Evolutionary conservation across 139 green algal genomes (phyloP).

Genomic region (Nannochloris sp.): DNA sequence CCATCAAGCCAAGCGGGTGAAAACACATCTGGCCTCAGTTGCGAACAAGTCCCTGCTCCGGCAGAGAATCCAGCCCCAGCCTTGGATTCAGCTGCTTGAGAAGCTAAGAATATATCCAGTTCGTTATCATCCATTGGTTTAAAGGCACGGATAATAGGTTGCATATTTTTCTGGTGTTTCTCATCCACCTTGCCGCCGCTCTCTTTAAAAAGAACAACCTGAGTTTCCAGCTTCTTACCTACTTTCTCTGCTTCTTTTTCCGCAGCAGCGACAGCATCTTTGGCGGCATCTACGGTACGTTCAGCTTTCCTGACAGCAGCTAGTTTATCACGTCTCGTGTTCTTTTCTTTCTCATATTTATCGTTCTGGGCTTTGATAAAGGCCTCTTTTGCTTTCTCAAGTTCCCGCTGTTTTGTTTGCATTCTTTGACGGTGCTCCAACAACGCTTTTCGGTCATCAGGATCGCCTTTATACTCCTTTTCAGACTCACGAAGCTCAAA

Average conservation of each 20-base stretch:
- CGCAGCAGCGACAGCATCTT: not conserved
- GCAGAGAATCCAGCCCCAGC: no score
- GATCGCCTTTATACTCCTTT: constrained; percentile 25
- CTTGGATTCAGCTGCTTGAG: no score
- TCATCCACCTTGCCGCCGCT: constrained; percentile 3
- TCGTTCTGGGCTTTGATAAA: constrained; percentile 13
- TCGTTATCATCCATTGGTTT: no score
- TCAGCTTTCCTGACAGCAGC: not conserved
- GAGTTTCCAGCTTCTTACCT: constrained; percentile 12
- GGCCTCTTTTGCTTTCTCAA: constrained; percentile 16
- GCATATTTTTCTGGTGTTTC: constrained; percentile 2
- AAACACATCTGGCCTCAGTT: constrained; percentile 15
- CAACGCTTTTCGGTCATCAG: constrained; percentile 40
- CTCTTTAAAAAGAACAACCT: constrained; percentile 8
- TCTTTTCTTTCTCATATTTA: not conserved
- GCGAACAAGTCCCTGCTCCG: no score
- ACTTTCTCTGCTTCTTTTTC: constrained; percentile 3
- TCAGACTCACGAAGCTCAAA: constrained; percentile 32
- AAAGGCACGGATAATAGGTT: not conserved
- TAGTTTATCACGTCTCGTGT: not conserved
- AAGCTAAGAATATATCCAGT: no score
- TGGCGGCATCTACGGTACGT: not conserved
- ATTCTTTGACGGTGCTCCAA: constrained; percentile 34
- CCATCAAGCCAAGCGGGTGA: constrained; percentile 7
- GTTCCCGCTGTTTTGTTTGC: constrained; percentile 18